These are phyloP conservation scores for Colletotrichum noveboracense DNA, from an alignment of 2,329 filamentous ascomycete species.

Conservation along the genomic window DNA sequence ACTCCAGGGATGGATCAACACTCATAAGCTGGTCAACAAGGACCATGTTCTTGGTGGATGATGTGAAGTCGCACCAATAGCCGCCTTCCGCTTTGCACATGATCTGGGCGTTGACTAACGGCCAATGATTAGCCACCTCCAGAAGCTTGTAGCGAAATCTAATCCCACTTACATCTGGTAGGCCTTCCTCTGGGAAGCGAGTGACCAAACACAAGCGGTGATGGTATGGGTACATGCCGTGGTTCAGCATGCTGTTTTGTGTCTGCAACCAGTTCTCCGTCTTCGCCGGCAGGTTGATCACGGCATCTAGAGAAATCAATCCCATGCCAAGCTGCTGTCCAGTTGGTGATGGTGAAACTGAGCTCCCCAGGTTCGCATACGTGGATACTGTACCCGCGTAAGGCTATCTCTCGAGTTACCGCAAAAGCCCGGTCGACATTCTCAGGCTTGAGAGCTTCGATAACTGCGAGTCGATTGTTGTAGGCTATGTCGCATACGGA, in stretches of 20 bases:
- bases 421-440: conserved; percentile 13
- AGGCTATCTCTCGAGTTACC: conserved; percentile 5
- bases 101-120: conserved; percentile 1
- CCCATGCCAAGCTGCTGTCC: conserved; percentile 22
- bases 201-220: conserved; percentile 22
- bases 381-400: not conserved
- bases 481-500: conserved; percentile 22
- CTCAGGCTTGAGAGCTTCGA: conserved; percentile 20
- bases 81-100: conserved; percentile 26
- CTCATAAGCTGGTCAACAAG: conserved; percentile 14
- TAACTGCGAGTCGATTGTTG: conserved; percentile 15
- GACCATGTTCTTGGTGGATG: conserved; percentile 8
- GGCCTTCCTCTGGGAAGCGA: conserved; percentile 2
- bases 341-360: conserved; percentile 21
- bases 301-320: conserved; percentile 19
- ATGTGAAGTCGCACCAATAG: conserved; percentile 24
- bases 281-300: not conserved
- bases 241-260: not conserved
- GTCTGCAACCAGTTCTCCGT: not conserved
- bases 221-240: not conserved
- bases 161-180: conserved; percentile 10
- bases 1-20: conserved; percentile 18
- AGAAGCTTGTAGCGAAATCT: not conserved
- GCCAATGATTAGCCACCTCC: not conserved
- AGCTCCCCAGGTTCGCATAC: conserved; percentile 24